Base-by-base conservation (phyloP, 176 grass and related monocot genomes). In the Raddia guianensis region DNA sequence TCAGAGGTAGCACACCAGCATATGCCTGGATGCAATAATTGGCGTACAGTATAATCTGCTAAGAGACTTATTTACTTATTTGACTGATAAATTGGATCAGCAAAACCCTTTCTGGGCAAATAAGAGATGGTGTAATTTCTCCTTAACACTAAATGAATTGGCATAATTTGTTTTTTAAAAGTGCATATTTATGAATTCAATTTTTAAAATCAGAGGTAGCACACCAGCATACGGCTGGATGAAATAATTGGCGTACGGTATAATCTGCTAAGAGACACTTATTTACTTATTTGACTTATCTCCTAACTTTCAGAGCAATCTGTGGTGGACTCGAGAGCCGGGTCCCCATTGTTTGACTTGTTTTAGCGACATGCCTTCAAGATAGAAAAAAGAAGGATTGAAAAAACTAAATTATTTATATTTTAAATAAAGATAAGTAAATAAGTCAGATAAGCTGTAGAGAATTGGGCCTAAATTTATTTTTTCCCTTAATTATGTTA, bases 61-160 rank as follows among this genome's bases (percentile, higher is more conserved):
- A 9, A 55, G 18, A n/a, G 49, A 14, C 66, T 27, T 27, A 27
- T 27, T 27, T 27, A 27, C 27, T 27, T 27, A 27, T 27, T 27
- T 27, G 27, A 27, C 27, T 27, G 92, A 93, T 61, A 99, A 99
- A 86, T 86, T 99, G 82, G 96, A 95, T 90, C 92, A 99, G 79
- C 92, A 99, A 74, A 99, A 99, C 90, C 43, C 82, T 95, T 43
- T 91, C 92, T 80, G 90, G 90, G 80, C 85, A 91, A 84, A 99
- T 95, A 72, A 95, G 86, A 91, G 91, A 91, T 60, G 90, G 93
- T 89, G 95, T 97, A 94, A n/a, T 18, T 57, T 37, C 76, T 34
- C 18, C 9, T 68, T 37, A 49, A 54, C 43, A 59, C 72, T 16
- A 71, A 71, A 65, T 76, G 53, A 62, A 77, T 73, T n/a, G 61